Evolutionary conservation across 2,329 filamentous ascomycete species (phyloP).

Genomic region (Xylaria sp.): DNA sequence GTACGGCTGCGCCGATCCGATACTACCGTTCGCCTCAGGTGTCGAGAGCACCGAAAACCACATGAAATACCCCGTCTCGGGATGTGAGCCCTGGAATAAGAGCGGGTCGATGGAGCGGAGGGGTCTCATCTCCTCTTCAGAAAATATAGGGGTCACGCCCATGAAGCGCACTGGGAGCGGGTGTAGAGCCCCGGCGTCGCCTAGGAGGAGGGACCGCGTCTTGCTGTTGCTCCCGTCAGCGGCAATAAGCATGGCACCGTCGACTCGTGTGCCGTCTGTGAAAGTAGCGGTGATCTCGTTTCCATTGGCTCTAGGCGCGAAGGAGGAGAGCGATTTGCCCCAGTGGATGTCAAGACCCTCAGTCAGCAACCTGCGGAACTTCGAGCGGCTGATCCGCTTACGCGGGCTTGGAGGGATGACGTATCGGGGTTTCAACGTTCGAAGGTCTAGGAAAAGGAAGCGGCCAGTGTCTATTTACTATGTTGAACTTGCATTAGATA

Average conservation of each 20-base stretch:
- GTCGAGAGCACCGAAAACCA: constrained; percentile 26
- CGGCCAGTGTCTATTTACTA: constrained; percentile 23
- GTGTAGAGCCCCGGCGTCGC: background rate
- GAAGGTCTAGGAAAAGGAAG: constrained; percentile 30
- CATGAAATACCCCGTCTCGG: constrained; percentile 18
- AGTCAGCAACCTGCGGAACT: constrained; percentile 18
- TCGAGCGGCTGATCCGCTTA: constrained; percentile 20
- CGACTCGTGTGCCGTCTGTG: constrained; percentile 18
- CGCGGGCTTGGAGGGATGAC: constrained; percentile 24
- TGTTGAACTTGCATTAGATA: background rate
- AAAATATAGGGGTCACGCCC: constrained; percentile 10
- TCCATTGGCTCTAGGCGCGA: background rate
- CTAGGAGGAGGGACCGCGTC: constrained; percentile 6
- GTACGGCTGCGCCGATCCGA: background rate
- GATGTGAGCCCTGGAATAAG: constrained; percentile 28
- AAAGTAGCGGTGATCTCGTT: constrained; percentile 20
- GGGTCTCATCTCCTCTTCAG: constrained; percentile 9
- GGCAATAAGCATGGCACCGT: constrained; percentile 26
- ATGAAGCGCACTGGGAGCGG: constrained; percentile 23
- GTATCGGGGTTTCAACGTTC: constrained; percentile 15
- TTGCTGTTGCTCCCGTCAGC: constrained; percentile 29
- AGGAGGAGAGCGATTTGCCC: constrained; percentile 21
- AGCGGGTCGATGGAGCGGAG: constrained; percentile 28
- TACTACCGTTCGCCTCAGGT: constrained; percentile 24
- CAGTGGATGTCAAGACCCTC: constrained; percentile 22